These are phyloP conservation scores for Fusarium setosum DNA, from an alignment of 2,329 filamentous ascomycete species.

Conservation along the genomic window DNA sequence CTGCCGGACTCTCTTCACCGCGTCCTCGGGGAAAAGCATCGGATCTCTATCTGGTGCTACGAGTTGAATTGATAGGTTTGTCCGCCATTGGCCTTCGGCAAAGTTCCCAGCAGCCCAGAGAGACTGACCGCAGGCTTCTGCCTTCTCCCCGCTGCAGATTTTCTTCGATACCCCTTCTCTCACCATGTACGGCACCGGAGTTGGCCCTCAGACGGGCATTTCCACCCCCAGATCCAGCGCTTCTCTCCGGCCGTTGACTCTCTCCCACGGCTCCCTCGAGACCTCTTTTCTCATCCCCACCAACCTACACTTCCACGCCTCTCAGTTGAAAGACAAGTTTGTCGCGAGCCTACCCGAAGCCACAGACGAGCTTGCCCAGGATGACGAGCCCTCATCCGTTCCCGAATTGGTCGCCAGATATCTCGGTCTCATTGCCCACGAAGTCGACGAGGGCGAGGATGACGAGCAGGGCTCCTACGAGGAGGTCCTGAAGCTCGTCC, in stretches of 20 bases:
- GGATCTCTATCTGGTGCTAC: conserved; percentile 35
- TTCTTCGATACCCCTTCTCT: conserved; percentile 57
- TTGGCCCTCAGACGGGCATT: conserved; percentile 92
- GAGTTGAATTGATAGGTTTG: conserved; percentile 49
- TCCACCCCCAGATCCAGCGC: conserved; percentile 95
- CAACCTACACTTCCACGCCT: conserved; percentile 94
- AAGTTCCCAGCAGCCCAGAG: neutral
- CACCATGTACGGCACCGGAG: conserved; percentile 87
- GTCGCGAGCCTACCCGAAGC: conserved; percentile 85
- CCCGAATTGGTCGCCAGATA: conserved; percentile 93
- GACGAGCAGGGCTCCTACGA: conserved; percentile 88
- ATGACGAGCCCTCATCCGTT: conserved; percentile 98
- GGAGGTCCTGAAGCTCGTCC: conserved; percentile 89
- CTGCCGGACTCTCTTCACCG: conserved; percentile 37
- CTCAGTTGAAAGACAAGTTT: conserved; percentile 93
- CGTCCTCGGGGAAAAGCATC: conserved; percentile 44
- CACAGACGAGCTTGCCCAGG: conserved; percentile 96
- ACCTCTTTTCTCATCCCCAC: conserved; percentile 96
- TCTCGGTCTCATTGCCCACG: conserved; percentile 87
- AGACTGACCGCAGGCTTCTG: conserved; percentile 31
- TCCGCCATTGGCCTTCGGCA: conserved; percentile 16
- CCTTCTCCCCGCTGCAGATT: conserved; percentile 36
- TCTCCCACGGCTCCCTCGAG: conserved; percentile 94
- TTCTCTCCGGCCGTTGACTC: conserved; percentile 89
- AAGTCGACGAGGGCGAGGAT: conserved; percentile 94